Base-by-base conservation (phyloP, 2,329 filamentous ascomycete genomes). In the Volutella citrinella region DNA sequence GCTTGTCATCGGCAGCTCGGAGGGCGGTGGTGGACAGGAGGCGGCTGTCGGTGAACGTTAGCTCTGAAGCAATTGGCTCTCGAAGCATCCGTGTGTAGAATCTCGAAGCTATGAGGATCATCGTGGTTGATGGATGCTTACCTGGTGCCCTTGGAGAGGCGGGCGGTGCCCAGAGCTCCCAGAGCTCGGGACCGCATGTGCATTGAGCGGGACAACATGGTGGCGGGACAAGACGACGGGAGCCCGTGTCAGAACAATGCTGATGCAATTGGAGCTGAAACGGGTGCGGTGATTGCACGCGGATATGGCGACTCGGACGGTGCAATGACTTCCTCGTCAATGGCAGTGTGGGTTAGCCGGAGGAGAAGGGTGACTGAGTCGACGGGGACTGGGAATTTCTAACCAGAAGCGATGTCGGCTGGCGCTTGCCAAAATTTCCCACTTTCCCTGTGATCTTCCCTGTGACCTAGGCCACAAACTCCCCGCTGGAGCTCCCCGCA, bases 21-120 rank as follows among this genome's bases (percentile, higher is more conserved):
- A 68, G 64, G 49, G 69, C 57, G 19, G 71, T 52, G 13, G 76
- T 75, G 27, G 67, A 75, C 33, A 79, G 60, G 42, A 68, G 59
- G 34, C 75, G 74, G 38, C 72, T 76, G n/a, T n/a, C n/a, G n/a
- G n/a, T n/a, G n/a, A n/a, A n/a, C n/a, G n/a, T n/a, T n/a, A n/a
- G n/a, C n/a, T n/a, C n/a, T n/a, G n/a, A n/a, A n/a, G n/a, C n/a
- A n/a, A n/a, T n/a, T n/a, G n/a, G n/a, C n/a, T n/a, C n/a, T n/a
- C n/a, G n/a, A n/a, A n/a, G n/a, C n/a, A n/a, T n/a, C n/a, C n/a
- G n/a, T n/a, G n/a, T n/a, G n/a, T n/a, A n/a, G n/a, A n/a, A n/a
- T n/a, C n/a, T n/a, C n/a, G n/a, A n/a, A n/a, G n/a, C n/a, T n/a
- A 17, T 13, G 19, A 15, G 16, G 12, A 16, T 30, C 11, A 6